Percentiles rank a stretch among this genome's conserved stretches.
phyloP scores from a whole-genome alignment of 1,284 basidiomycete species.

The Tremellales sp. region DNA sequence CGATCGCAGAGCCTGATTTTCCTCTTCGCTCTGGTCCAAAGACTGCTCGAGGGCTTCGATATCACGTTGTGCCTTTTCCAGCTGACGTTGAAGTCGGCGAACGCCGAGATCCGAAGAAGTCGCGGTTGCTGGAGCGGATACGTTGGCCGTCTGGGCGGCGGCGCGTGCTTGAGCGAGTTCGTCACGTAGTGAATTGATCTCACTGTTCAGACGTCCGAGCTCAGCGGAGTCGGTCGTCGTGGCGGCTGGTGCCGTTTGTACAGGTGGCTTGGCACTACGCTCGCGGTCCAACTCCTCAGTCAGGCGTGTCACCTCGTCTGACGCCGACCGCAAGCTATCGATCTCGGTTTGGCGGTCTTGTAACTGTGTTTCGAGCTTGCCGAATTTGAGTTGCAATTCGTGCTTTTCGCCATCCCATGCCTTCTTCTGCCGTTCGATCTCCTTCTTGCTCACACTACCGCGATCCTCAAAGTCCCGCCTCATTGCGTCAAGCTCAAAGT shows the following conservation, averaged over 20 bases:
- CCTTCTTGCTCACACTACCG: conserved; percentile 8
- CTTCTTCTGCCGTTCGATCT: conserved; percentile 29
- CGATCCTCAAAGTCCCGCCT: conserved; percentile 10
- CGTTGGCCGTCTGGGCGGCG: neutral
- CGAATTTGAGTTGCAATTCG: conserved; percentile 3
- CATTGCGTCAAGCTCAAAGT: conserved; percentile 39
- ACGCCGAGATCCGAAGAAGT: conserved; percentile 7
- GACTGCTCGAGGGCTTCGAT: conserved; percentile 22
- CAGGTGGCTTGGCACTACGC: conserved; percentile 1
- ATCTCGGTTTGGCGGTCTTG: conserved; percentile 14
- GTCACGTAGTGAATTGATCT: conserved; percentile 17
- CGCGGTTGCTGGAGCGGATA: neutral
- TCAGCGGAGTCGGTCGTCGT: neutral
- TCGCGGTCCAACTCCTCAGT: conserved; percentile 16
- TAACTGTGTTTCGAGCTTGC: conserved; percentile 3
- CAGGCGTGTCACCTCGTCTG: conserved; percentile 10
- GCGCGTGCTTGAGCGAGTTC: conserved; percentile 12
- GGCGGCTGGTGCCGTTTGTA: neutral
- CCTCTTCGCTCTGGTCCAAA: conserved; percentile 18
- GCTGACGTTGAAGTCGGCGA: conserved; percentile 20
- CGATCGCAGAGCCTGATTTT: conserved; percentile 17
- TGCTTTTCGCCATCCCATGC: conserved; percentile 16
- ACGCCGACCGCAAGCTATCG: conserved; percentile 5
- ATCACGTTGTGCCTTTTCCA: conserved; percentile 17
- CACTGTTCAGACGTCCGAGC: conserved; percentile 2